A percentile compares a stretch with the other conserved stretches of the same genome.
phyloP scores from a whole-genome alignment of 345 rosid species.

The Camelina laxa region DNA sequence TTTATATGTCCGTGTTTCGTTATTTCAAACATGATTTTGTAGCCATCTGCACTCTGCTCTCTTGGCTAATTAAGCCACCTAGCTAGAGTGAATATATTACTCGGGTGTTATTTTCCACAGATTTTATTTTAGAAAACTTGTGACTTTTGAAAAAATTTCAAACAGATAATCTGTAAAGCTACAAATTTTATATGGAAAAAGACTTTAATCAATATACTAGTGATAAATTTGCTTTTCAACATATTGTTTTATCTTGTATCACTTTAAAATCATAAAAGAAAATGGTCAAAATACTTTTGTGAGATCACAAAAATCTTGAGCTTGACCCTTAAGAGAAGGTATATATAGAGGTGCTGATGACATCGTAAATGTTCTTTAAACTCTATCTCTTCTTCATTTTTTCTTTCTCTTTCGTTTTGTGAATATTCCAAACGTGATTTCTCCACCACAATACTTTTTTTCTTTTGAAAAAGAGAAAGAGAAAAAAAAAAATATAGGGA shows the following conservation, averaged over 20 bases:
- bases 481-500: constrained; percentile 18
- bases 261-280: constrained; percentile 24
- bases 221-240: constrained; percentile 30
- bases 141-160: neutral
- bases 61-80: constrained; percentile 2
- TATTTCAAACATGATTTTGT: neutral
- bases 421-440: constrained; percentile 27
- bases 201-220: constrained; percentile 20
- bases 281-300: constrained; percentile 27
- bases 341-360: constrained; percentile 41
- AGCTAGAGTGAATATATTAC: constrained; percentile 2
- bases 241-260: constrained; percentile 13
- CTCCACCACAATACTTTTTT: constrained; percentile 35
- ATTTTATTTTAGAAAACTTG: neutral
- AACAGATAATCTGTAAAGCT: constrained; percentile 8
- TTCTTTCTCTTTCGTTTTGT: constrained; percentile 18
- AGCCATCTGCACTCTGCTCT: neutral
- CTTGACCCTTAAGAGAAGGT: constrained; percentile 40
- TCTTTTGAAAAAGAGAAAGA: constrained; percentile 21
- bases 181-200: neutral
- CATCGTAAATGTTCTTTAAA: constrained; percentile 27
- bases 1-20: neutral
- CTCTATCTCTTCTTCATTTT: constrained; percentile 24
- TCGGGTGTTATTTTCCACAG: constrained; percentile 16
- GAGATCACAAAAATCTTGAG: constrained; percentile 26